phyloP scores from a whole-genome alignment of 495 filamentous ascomycete species.

The Aspergillus saccharolyticus region DNA sequence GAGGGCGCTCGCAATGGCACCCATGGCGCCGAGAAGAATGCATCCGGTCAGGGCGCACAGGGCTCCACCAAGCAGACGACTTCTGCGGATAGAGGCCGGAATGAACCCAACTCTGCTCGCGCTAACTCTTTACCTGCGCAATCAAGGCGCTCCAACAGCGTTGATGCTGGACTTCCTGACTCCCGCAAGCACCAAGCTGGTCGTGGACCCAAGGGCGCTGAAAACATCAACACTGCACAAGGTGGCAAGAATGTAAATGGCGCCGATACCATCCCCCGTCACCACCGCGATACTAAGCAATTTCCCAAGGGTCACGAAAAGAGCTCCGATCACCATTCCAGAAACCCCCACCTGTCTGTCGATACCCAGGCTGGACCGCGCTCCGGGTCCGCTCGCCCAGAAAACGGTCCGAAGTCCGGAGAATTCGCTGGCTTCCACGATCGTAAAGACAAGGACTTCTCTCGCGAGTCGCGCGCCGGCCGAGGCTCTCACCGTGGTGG shows the following conservation, averaged over 20 bases:
- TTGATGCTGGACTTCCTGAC: conserved; percentile 30
- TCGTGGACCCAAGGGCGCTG: conserved; percentile 30
- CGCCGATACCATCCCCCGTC: conserved; percentile 29
- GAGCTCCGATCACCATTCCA: conserved; percentile 25
- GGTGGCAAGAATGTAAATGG: conserved; percentile 19
- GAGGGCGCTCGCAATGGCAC: conserved; percentile 51
- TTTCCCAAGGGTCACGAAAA: conserved; percentile 35
- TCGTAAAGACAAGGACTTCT: conserved; percentile 32
- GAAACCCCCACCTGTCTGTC: conserved; percentile 28
- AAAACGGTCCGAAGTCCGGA: conserved; percentile 37
- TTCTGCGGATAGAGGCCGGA: conserved; percentile 35
- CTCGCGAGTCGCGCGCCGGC: conserved; percentile 45
- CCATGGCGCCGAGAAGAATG: conserved; percentile 43
- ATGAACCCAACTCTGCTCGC: conserved; percentile 33
- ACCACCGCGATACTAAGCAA: conserved; percentile 27
- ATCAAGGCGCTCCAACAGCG: conserved; percentile 34
- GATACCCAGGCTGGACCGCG: conserved; percentile 33
- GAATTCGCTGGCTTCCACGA: conserved; percentile 34
- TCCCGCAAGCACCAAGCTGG: conserved; percentile 30
- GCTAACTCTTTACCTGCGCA: conserved; percentile 42
- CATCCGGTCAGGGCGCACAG: conserved; percentile 27
- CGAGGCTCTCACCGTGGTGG: conserved; percentile 53
- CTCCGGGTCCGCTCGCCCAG: conserved; percentile 27
- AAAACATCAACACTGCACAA: conserved; percentile 21
- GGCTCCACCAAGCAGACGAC: conserved; percentile 31